phyloP scores from a whole-genome alignment of 2,329 filamentous ascomycete species.

The Hymenotorrendiella dingleyae region DNA sequence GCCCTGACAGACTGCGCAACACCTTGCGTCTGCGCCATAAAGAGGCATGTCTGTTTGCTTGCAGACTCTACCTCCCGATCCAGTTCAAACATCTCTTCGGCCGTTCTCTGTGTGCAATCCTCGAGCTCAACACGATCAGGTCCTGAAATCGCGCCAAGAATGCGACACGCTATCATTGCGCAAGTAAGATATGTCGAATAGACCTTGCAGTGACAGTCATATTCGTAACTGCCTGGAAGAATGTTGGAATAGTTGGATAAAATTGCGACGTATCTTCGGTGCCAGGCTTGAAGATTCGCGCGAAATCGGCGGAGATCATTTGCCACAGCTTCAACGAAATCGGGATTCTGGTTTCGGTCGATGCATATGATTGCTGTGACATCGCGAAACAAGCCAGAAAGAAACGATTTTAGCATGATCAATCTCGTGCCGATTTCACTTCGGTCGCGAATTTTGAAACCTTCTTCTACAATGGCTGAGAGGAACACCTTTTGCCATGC shows the following conservation, averaged over 20 bases:
- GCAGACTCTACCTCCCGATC: constrained; percentile 19
- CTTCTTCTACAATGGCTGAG: constrained; percentile 16
- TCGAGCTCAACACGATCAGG: constrained; percentile 24
- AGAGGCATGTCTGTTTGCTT: constrained; percentile 10
- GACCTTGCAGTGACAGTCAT: constrained; percentile 20
- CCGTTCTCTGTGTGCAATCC: constrained; percentile 25
- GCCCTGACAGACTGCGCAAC: constrained; percentile 7
- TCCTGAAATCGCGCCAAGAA: constrained; percentile 15
- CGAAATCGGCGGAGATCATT: constrained; percentile 10
- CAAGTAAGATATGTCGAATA: constrained; percentile 27
- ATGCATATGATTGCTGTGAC: constrained; percentile 17
- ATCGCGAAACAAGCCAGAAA: constrained; percentile 30
- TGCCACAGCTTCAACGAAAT: constrained; percentile 5
- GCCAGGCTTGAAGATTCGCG: constrained; percentile 15
- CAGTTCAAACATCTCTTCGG: constrained; percentile 27
- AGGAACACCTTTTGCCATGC: constrained; percentile 19
- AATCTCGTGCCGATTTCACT: constrained; percentile 21
- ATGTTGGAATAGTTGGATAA: constrained; percentile 4
- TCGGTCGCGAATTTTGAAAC: constrained; percentile 16
- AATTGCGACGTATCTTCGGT: constrained; percentile 5
- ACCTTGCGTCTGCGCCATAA: constrained; percentile 20
- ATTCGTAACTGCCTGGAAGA: constrained; percentile 12
- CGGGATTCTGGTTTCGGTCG: not conserved
- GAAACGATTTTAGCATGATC: constrained; percentile 20
- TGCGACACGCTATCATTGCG: constrained; percentile 19